Percentiles rank a stretch among this genome's conserved stretches.
Evolutionary conservation across 1,284 basidiomycete genomes (phyloP).

Genomic region (Ceratorhiza oryzae-sativae): DNA sequence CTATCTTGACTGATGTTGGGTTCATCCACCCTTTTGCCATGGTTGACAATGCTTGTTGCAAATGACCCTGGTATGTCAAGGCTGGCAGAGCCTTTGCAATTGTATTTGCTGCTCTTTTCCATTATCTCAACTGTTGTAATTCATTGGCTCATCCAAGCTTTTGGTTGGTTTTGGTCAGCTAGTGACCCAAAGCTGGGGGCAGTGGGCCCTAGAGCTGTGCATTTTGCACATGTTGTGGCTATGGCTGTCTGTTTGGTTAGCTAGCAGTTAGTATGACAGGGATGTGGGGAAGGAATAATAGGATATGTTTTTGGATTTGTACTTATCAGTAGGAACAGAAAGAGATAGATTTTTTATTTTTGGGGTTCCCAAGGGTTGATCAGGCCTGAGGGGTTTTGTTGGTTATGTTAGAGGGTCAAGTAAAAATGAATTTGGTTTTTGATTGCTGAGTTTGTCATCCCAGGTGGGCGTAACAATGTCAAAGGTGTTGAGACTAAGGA

Average conservation of each 20-base stretch:
- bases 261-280: background rate
- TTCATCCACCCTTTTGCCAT: background rate
- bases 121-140: background rate
- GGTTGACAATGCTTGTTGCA: background rate
- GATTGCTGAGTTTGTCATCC: background rate
- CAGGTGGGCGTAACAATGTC: background rate
- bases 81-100: background rate
- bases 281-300: background rate
- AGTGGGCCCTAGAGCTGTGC: background rate
- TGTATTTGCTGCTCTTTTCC: background rate
- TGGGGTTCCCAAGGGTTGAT: slow-evolving; percentile 17
- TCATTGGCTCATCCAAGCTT: background rate
- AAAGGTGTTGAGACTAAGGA: no score
- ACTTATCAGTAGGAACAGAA: background rate
- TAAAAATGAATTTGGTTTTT: background rate
- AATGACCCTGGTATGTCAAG: background rate
- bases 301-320: background rate
- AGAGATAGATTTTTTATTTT: background rate
- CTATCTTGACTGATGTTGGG: background rate
- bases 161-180: background rate
- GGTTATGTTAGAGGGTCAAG: background rate
- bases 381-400: background rate
- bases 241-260: slow-evolving; percentile 3
- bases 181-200: background rate
- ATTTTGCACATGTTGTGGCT: background rate